These are phyloP conservation scores for Leccinum variicolor DNA, from an alignment of 768 basidiomycete species.

Conservation along the genomic window DNA sequence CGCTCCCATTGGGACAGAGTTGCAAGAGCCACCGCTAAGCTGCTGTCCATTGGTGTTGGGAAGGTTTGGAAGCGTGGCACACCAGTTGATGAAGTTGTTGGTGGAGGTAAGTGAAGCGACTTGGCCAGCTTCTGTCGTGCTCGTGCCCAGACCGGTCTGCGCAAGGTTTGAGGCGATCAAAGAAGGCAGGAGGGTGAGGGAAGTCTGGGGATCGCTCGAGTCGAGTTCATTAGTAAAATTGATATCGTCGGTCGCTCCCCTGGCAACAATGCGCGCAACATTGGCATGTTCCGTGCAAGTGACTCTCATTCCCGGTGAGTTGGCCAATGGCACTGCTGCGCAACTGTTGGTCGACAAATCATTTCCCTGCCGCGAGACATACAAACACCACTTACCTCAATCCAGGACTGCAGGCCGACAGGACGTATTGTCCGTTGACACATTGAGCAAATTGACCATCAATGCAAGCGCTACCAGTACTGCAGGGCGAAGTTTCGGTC, in stretches of 20 bases:
- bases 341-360: slow-evolving; percentile 8
- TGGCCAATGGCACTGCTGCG: slow-evolving; percentile 48
- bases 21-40: slow-evolving; percentile 50
- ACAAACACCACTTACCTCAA: slow-evolving; percentile 9
- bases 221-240: slow-evolving; percentile 14
- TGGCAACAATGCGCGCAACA: slow-evolving; percentile 45
- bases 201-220: slow-evolving; percentile 20
- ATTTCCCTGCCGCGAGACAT: not conserved
- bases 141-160: slow-evolving; percentile 42
- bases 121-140: slow-evolving; percentile 39
- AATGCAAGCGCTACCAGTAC: slow-evolving; percentile 46
- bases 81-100: slow-evolving; percentile 77
- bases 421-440: slow-evolving; percentile 40
- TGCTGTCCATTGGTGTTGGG: slow-evolving; percentile 62
- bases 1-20: slow-evolving; percentile 60
- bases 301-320: slow-evolving; percentile 46
- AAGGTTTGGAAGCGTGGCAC: slow-evolving; percentile 42
- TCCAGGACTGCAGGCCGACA: slow-evolving; percentile 19
- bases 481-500: slow-evolving; percentile 33
- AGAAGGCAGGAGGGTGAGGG: slow-evolving; percentile 39
- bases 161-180: slow-evolving; percentile 55
- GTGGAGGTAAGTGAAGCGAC: slow-evolving; percentile 56
- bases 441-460: slow-evolving; percentile 53
- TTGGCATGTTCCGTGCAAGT: slow-evolving; percentile 52
- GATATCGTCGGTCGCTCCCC: slow-evolving; percentile 20